phyloP scores from a whole-genome alignment of 2,329 filamentous ascomycete genomes.

The Exophiala mesophila region DNA sequence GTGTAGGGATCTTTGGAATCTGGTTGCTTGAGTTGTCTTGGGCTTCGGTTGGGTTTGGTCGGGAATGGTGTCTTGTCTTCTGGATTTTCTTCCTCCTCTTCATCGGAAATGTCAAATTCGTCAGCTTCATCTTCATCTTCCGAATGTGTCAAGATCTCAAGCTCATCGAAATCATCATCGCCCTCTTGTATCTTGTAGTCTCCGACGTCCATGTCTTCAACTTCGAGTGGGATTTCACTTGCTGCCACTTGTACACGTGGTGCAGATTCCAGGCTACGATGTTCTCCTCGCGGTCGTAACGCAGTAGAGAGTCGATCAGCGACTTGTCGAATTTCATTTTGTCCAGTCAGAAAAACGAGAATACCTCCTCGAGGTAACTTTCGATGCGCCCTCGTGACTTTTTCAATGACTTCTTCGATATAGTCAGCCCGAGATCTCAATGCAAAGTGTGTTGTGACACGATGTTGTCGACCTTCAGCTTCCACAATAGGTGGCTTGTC shows the following conservation, averaged over 20 bases:
- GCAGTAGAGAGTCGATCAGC: conserved; percentile 64
- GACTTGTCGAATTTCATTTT: conserved; percentile 84
- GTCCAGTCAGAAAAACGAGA: conserved; percentile 88
- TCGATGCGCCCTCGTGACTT: conserved; percentile 79
- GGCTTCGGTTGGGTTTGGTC: not conserved
- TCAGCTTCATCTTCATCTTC: conserved; percentile 53
- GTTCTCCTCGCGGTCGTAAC: conserved; percentile 5
- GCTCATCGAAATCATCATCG: conserved; percentile 49
- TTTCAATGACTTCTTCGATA: conserved; percentile 81
- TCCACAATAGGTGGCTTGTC: conserved; percentile 74
- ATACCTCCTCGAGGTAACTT: conserved; percentile 89
- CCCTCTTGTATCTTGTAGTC: conserved; percentile 45
- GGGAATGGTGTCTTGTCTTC: not conserved
- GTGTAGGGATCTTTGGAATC: conserved; percentile 52
- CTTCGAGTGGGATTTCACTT: conserved; percentile 71
- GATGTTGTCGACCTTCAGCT: conserved; percentile 85
- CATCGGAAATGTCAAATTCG: conserved; percentile 57
- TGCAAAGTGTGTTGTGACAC: conserved; percentile 85
- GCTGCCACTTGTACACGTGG: conserved; percentile 71
- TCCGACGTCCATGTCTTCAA: conserved; percentile 82
- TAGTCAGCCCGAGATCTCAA: conserved; percentile 80
- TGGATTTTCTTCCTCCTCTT: conserved; percentile 55
- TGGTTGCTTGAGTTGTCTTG: not conserved
- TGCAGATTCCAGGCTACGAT: conserved; percentile 38
- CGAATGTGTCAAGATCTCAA: conserved; percentile 58